phyloP scores from a whole-genome alignment of 2,329 filamentous ascomycete species.

The Thelonectria rubi region DNA sequence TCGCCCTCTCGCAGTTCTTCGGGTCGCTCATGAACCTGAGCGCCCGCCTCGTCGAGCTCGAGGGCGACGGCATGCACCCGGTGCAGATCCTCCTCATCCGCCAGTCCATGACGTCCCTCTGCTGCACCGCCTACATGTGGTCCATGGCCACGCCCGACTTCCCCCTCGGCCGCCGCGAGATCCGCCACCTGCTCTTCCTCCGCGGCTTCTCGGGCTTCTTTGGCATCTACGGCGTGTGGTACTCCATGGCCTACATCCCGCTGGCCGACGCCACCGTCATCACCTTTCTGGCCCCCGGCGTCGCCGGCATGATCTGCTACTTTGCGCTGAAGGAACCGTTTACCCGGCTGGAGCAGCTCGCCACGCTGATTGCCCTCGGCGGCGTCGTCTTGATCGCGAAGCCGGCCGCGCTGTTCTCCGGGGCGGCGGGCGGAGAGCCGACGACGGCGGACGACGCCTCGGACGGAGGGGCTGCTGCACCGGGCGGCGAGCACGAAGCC shows the following conservation, averaged over 20 bases:
- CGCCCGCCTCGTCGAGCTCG: constrained; percentile 77
- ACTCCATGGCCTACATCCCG: constrained; percentile 75
- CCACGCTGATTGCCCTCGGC: constrained; percentile 75
- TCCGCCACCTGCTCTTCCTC: constrained; percentile 73
- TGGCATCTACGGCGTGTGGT: constrained; percentile 81
- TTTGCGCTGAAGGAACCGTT: constrained; percentile 80
- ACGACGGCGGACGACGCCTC: constrained; percentile 30
- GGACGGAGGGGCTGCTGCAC: constrained; percentile 37
- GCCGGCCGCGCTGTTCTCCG: constrained; percentile 66
- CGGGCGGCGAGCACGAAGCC: constrained; percentile 48
- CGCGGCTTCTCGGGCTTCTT: constrained; percentile 78
- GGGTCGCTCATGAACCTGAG: constrained; percentile 86
- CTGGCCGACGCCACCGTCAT: constrained; percentile 90
- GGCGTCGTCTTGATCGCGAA: constrained; percentile 87
- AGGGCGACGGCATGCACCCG: constrained; percentile 78
- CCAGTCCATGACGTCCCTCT: constrained; percentile 76
- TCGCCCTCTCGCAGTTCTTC: constrained; percentile 81
- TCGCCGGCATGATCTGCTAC: constrained; percentile 83
- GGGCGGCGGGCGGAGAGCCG: constrained; percentile 31
- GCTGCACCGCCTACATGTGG: constrained; percentile 79
- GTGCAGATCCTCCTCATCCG: constrained; percentile 85
- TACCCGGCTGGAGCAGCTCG: constrained; percentile 78
- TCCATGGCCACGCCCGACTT: constrained; percentile 72
- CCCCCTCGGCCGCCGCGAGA: constrained; percentile 72
- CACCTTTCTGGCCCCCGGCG: constrained; percentile 82